A percentile compares a stretch with the other conserved stretches of the same genome.
Evolutionary conservation across 202 grass and related monocot genomes (phyloP).

Genomic region (Panicum virgatum): DNA sequence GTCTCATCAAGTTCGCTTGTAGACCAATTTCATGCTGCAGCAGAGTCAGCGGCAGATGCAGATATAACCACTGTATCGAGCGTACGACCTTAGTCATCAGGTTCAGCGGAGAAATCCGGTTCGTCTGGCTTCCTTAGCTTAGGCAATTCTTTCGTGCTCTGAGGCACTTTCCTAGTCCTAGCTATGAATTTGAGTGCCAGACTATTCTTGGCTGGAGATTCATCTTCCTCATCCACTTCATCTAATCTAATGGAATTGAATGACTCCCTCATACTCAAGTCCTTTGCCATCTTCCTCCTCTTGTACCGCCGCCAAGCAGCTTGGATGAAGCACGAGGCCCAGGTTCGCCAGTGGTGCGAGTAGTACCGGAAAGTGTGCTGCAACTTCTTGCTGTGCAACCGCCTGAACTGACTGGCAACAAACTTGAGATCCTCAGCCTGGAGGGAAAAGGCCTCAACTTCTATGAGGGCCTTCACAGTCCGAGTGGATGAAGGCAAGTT

Average conservation of each 20-base stretch:
- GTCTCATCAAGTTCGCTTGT: not conserved
- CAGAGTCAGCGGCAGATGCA: too few species aligned
- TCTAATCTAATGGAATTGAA: constrained; percentile 64
- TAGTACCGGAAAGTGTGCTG: constrained; percentile 87
- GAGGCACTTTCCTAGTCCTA: constrained; percentile 65
- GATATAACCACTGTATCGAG: not conserved
- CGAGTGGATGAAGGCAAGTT: constrained; percentile 86
- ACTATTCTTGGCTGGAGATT: constrained; percentile 49
- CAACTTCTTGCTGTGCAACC: constrained; percentile 85
- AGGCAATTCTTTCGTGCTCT: constrained; percentile 53
- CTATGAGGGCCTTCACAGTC: constrained; percentile 69
- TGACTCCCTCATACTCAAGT: constrained; percentile 81
- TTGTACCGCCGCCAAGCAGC: constrained; percentile 82
- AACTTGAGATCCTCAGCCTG: constrained; percentile 93
- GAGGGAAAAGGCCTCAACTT: constrained; percentile 88
- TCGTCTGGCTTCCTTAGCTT: constrained; percentile 85
- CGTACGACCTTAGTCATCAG: constrained; percentile 44
- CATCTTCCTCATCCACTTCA: constrained; percentile 43
- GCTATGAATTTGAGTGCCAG: constrained; percentile 63
- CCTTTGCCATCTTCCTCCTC: constrained; percentile 70
- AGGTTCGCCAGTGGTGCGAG: constrained; percentile 88
- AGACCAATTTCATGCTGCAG: not conserved
- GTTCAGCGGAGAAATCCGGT: constrained; percentile 84
- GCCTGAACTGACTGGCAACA: constrained; percentile 92
- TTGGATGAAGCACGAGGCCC: constrained; percentile 95